Percentiles rank a stretch among this genome's conserved stretches.
Evolutionary conservation across 768 basidiomycete genomes (phyloP).

Genomic region (Russula vinacea): DNA sequence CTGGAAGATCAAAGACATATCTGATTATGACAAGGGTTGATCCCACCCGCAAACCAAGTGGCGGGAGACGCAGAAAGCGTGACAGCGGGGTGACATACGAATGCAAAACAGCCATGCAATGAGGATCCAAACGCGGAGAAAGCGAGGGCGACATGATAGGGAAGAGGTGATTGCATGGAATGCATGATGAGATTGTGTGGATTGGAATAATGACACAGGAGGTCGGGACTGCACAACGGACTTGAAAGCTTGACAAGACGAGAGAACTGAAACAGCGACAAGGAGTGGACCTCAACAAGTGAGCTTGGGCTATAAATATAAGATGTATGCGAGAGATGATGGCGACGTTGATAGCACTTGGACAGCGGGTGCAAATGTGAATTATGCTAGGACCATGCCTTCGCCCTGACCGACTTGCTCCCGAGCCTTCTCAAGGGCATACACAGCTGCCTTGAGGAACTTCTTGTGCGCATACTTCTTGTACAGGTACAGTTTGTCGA

Average conservation of each 20-base stretch:
- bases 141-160: constrained; percentile 24
- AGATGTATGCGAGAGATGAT: constrained; percentile 18
- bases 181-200: constrained; percentile 23
- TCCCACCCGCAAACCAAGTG: constrained; percentile 6
- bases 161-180: constrained; percentile 21
- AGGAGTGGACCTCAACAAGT: constrained; percentile 22
- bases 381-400: constrained; percentile 29
- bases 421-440: constrained; percentile 73
- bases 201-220: constrained; percentile 24
- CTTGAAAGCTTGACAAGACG: constrained; percentile 28
- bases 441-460: constrained; percentile 87
- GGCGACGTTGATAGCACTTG: constrained; percentile 17
- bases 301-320: constrained; percentile 22
- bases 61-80: constrained; percentile 9
- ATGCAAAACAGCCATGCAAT: constrained; percentile 20
- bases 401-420: constrained; percentile 33
- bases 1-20: constrained; percentile 17
- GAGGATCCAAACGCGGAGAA: constrained; percentile 29
- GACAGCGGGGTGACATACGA: background rate
- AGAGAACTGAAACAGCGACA: constrained; percentile 29
- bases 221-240: constrained; percentile 24
- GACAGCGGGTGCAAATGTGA: background rate
- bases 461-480: constrained; percentile 98
- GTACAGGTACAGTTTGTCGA: constrained; percentile 83
- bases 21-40: constrained; percentile 12